These are phyloP conservation scores for Begonia peltatifolia DNA, from an alignment of 306 rosid species.

Conservation along the genomic window DNA sequence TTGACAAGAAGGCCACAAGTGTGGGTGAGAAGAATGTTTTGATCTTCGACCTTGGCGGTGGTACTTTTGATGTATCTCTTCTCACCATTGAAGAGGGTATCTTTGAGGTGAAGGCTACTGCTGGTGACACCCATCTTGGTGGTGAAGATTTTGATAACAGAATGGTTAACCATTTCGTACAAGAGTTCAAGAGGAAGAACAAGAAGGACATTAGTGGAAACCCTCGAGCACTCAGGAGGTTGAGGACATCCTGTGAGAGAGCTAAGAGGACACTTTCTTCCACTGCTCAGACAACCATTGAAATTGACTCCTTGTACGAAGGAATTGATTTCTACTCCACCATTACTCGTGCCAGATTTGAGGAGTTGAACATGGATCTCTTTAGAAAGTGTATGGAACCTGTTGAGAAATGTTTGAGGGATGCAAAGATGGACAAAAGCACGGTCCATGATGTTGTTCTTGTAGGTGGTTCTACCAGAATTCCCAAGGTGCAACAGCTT, in stretches of 20 bases:
- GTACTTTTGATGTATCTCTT: constrained; percentile 58
- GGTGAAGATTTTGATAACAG: constrained; percentile 61
- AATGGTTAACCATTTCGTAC: constrained; percentile 58
- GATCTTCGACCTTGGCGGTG: constrained; percentile 62
- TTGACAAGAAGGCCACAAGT: constrained; percentile 63
- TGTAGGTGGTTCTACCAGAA: constrained; percentile 65
- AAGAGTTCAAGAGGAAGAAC: constrained; percentile 58
- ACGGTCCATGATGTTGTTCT: constrained; percentile 47
- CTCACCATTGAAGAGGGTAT: constrained; percentile 65
- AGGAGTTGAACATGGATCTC: constrained; percentile 61
- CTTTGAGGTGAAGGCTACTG: constrained; percentile 64
- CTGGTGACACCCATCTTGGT: constrained; percentile 64
- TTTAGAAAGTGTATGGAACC: constrained; percentile 65
- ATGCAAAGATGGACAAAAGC: constrained; percentile 60
- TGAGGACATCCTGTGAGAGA: constrained; percentile 57
- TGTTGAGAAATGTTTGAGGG: constrained; percentile 60
- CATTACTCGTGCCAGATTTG: constrained; percentile 55
- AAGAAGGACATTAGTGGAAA: constrained; percentile 55
- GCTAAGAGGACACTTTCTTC: constrained; percentile 50
- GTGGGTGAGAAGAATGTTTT: constrained; percentile 59
- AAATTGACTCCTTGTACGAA: constrained; percentile 53
- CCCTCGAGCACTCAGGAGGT: constrained; percentile 55
- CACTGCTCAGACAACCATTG: constrained; percentile 57
- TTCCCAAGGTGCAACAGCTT: constrained; percentile 60
- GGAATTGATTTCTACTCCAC: constrained; percentile 59